Conservation (phyloP, 2,329 filamentous ascomycete species). For the Fusarium bactridioides region DNA sequence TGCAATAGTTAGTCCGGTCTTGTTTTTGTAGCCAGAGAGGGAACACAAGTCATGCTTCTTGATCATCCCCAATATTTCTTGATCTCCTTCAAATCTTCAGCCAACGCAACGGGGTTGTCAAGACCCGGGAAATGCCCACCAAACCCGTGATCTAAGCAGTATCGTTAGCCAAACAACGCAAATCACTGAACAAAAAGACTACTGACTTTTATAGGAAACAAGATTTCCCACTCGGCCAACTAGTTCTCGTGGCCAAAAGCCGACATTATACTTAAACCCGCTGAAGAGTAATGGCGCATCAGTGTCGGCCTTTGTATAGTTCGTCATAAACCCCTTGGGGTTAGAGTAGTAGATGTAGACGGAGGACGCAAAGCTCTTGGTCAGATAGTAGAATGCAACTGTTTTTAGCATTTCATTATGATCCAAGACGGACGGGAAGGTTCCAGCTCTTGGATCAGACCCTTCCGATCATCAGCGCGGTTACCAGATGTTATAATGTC, state of each 20-base stretch:
- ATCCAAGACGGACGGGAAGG: not conserved
- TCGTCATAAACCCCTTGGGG: not conserved
- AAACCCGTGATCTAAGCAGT: not conserved
- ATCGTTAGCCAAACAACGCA: not conserved
- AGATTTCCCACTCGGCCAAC: not conserved
- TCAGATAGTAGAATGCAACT: not conserved
- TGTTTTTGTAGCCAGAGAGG: too few relatives aligned
- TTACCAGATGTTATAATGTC: rapidly evolving
- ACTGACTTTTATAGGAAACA: not conserved
- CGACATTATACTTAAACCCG: not conserved
- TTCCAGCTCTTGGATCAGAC: not conserved
- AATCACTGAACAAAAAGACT: rapidly evolving
- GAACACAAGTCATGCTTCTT: too few relatives aligned
- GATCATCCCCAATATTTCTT: not conserved
- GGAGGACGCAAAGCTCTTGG: not conserved
- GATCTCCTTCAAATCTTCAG: not conserved
- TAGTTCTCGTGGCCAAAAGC: not conserved
- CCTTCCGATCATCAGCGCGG: not conserved
- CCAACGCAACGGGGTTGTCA: not conserved
- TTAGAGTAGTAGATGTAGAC: not conserved
- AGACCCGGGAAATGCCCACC: not conserved
- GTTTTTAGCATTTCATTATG: not conserved
- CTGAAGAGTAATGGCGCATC: not conserved
- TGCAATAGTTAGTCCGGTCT: too few relatives aligned
- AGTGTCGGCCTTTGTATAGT: not conserved